A percentile compares a stretch with the other conserved stretches of the same genome.
phyloP scores from a whole-genome alignment of 1,284 basidiomycete species.

The Kwoniella shivajii region DNA sequence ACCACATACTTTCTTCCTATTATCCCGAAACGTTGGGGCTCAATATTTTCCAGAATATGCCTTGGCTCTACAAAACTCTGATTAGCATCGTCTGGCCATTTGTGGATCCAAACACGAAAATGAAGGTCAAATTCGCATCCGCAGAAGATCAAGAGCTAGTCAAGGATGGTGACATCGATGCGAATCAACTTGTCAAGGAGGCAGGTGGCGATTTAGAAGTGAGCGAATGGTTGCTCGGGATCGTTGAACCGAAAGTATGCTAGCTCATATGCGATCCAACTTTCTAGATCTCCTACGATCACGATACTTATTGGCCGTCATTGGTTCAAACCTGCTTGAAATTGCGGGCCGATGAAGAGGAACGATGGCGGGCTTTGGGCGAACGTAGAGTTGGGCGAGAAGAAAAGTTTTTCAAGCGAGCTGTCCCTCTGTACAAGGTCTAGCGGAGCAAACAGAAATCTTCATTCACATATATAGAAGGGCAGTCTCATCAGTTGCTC shows the following conservation, averaged over 20 bases:
- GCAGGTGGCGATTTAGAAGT: conserved; percentile 41
- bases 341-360: conserved; percentile 28
- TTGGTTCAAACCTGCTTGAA: conserved; percentile 33
- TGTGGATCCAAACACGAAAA: conserved; percentile 42
- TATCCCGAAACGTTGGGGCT: conserved; percentile 43
- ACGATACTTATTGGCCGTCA: conserved; percentile 41
- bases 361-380: conserved; percentile 31
- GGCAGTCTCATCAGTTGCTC: no score
- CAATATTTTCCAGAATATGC: conserved; percentile 39
- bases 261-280: background rate
- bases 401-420: conserved; percentile 37
- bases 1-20: conserved; percentile 34
- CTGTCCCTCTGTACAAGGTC: background rate
- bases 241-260: background rate
- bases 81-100: conserved; percentile 50
- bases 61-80: conserved; percentile 44
- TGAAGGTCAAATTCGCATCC: conserved; percentile 33
- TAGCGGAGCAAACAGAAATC: background rate
- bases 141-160: conserved; percentile 23
- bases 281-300: conserved; percentile 36
- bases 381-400: conserved; percentile 32
- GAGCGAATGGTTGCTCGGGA: background rate
- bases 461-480: background rate
- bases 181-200: conserved; percentile 31
- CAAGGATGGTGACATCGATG: conserved; percentile 25